phyloP scores from a whole-genome alignment of 2,329 filamentous ascomycete genomes.

The Ilyonectria sp. region DNA sequence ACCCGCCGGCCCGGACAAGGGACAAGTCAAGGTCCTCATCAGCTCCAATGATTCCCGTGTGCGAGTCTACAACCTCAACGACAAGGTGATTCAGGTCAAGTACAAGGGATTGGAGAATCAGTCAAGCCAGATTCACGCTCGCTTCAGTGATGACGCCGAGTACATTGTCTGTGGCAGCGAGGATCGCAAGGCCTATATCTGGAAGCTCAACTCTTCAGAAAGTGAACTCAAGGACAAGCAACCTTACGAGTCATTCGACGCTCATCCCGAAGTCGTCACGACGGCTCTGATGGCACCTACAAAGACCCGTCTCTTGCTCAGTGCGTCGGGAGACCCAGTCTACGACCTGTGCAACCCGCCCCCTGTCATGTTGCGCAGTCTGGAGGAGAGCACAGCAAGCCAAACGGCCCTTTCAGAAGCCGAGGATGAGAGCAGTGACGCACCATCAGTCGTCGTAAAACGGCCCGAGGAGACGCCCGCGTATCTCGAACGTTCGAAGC shows the following conservation, averaged over 20 bases:
- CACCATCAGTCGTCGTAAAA: slow-evolving; percentile 49
- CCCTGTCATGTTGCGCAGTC: slow-evolving; percentile 84
- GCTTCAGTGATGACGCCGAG: slow-evolving; percentile 87
- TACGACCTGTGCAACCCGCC: slow-evolving; percentile 97
- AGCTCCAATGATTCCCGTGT: slow-evolving; percentile 96
- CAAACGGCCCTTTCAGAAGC: slow-evolving; percentile 56
- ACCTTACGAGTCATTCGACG: slow-evolving; percentile 91
- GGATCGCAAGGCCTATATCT: slow-evolving; percentile 91
- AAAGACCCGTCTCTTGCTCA: slow-evolving; percentile 82
- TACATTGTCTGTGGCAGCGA: slow-evolving; percentile 96
- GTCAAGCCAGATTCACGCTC: slow-evolving; percentile 90
- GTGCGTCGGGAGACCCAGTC: slow-evolving; percentile 89
- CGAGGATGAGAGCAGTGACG: slow-evolving; percentile 52
- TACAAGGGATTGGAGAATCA: slow-evolving; percentile 93
- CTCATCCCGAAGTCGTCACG: slow-evolving; percentile 90
- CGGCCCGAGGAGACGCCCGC: slow-evolving; percentile 79
- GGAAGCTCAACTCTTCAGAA: slow-evolving; percentile 72
- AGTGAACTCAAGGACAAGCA: slow-evolving; percentile 82
- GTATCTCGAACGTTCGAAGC: slow-evolving; percentile 82
- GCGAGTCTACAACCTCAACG: slow-evolving; percentile 88
- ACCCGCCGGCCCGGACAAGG: slow-evolving; percentile 63
- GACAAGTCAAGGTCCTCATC: slow-evolving; percentile 86
- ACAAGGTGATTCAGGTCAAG: slow-evolving; percentile 89
- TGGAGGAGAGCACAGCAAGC: slow-evolving; percentile 71
- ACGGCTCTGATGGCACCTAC: slow-evolving; percentile 89